Evolutionary conservation across 305 asterid genomes (phyloP).

Genomic region (Solanum hybrid): DNA sequence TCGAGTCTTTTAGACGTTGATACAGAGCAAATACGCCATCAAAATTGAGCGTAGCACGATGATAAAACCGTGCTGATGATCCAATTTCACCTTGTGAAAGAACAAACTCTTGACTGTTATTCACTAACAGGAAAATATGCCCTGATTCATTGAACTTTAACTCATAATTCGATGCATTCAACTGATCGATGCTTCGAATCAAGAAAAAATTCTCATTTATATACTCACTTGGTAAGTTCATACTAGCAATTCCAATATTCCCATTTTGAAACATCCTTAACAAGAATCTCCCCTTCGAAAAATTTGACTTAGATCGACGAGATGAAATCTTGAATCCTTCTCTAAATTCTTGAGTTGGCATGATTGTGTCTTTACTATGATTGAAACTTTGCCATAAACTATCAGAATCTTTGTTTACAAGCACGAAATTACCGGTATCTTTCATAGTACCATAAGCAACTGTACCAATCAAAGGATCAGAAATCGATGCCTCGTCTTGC

Average conservation of each 20-base stretch:
- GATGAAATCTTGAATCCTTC: slow-evolving; percentile 18
- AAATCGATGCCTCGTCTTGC: not conserved
- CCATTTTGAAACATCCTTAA: slow-evolving; percentile 17
- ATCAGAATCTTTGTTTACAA: slow-evolving; percentile 2
- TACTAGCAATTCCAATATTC: too few relatives aligned
- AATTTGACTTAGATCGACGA: slow-evolving; percentile 9
- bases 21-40: slow-evolving; percentile 10
- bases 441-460: not conserved
- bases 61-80: slow-evolving; percentile 20
- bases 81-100: slow-evolving; percentile 21
- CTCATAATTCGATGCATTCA: not conserved
- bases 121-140: not conserved
- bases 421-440: slow-evolving; percentile 30
- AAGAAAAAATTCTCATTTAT: slow-evolving; percentile 12
- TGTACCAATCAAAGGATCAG: not conserved
- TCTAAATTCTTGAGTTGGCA: slow-evolving; percentile 33
- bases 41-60: slow-evolving; percentile 17
- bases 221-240: too few relatives aligned
- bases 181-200: slow-evolving; percentile 7
- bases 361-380: slow-evolving; percentile 34
- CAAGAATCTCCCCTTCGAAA: slow-evolving; percentile 21
- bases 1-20: not conserved
- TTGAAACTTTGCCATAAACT: slow-evolving; percentile 41
- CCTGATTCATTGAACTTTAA: slow-evolving; percentile 30
- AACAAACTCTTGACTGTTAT: slow-evolving; percentile 13